Conservation (phyloP, 1,284 basidiomycete genomes). For the Peniophora sp. region DNA sequence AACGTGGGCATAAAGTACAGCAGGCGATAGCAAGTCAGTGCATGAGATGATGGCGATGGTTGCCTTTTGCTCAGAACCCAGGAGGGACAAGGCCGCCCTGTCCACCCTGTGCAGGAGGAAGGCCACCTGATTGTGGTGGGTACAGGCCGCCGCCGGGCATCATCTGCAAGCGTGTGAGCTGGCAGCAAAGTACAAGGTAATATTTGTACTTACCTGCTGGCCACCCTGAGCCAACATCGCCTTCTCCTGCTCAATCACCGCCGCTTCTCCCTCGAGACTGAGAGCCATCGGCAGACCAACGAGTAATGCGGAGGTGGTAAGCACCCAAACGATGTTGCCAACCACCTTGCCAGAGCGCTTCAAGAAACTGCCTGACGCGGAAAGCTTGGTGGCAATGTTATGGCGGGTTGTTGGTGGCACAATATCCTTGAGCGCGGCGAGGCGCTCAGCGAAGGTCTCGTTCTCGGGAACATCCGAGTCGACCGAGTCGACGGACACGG, state of each 20-base stretch:
- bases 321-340: constrained; percentile 90
- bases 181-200: constrained; percentile 9
- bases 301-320: constrained; percentile 90
- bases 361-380: constrained; percentile 54
- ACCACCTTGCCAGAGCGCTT: constrained; percentile 63
- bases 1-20: neutral
- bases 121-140: constrained; percentile 29
- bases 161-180: constrained; percentile 39
- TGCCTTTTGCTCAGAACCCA: constrained; percentile 35
- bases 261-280: constrained; percentile 92
- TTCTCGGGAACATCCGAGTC: constrained; percentile 58
- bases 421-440: constrained; percentile 92
- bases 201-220: constrained; percentile 64
- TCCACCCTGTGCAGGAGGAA: constrained; percentile 31
- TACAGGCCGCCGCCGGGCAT: constrained; percentile 50
- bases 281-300: constrained; percentile 91
- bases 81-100: constrained; percentile 69
- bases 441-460: constrained; percentile 85
- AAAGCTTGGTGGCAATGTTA: constrained; percentile 55
- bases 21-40: neutral
- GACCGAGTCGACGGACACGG: constrained; percentile 68
- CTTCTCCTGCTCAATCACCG: constrained; percentile 91
- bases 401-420: constrained; percentile 87
- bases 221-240: constrained; percentile 88
- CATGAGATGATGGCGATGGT: neutral